Base-by-base conservation (phyloP, 805 yeast species). In the Grigorovia jiainica region DNA sequence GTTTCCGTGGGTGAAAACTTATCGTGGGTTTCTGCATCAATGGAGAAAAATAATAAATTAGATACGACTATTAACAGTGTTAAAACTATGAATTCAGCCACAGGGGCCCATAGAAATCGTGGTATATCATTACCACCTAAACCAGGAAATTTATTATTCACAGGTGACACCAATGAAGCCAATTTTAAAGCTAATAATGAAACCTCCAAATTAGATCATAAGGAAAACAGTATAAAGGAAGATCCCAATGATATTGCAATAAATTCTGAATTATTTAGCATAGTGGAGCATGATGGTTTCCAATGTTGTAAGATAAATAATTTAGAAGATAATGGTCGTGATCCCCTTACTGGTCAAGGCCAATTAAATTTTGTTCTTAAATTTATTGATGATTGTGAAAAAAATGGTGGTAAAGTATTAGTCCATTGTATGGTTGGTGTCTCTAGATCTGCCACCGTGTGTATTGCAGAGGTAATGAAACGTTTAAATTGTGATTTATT, bases 391-490 rank as follows among this genome's bases (percentile, higher is more conserved):
- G 71, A 68, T 21, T 74, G 75, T 16, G 65, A 67, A 47, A 49
- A 58, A 17, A 49, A 50, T 1, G 64, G 63, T 30, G 76, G 75
- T 18, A 74, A 73, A 36, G 76, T 80, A 2, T 67, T 90, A 46
- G 89, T 90, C 9, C 97, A 90, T 60, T 90, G 97, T 54, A 83
- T 95, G 55, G 97, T 87, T 38, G 97, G 97, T 0, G 97, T 90
- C 3, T 85, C 95, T 0, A 68, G 97, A 42, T 85, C 95, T 3
- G 97, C 97, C 0, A 86, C 97, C 0, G 94, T 90, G 9, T 90
- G 94, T 51, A 90, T 90, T 50, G 96, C 96, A 1, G 97, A 87
- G 57, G 90, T 86, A 31, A 89, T 90, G 95, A 75, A 76, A 50
- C 64, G 95, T 33, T 63, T 83, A 19, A 64, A 74, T 13, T 65